phyloP scores from a whole-genome alignment of 345 rosid species.

The Aethionema arabicum region DNA sequence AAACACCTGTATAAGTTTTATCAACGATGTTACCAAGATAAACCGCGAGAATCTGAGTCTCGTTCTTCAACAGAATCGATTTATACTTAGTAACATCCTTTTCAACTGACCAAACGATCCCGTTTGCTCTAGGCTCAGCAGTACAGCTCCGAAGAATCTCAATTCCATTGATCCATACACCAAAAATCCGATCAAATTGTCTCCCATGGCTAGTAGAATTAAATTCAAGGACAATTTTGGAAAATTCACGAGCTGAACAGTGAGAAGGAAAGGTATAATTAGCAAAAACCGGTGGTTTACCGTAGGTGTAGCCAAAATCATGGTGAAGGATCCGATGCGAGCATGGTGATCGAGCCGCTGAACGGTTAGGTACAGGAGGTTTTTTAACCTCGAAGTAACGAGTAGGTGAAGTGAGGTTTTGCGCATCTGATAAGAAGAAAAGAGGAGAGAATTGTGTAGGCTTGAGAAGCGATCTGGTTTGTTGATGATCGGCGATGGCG shows the following conservation, averaged over 20 bases:
- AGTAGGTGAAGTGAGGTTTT: conserved; percentile 44
- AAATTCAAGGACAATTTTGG: conserved; percentile 79
- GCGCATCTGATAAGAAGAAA: conserved; percentile 19
- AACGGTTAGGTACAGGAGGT: conserved; percentile 43
- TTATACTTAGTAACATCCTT: conserved; percentile 84
- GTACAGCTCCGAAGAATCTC: conserved; percentile 97
- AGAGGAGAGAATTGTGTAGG: conserved; percentile 40
- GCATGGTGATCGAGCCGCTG: conserved; percentile 49
- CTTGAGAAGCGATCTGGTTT: conserved; percentile 37
- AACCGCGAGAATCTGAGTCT: conserved; percentile 60
- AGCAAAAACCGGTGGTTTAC: conserved; percentile 64
- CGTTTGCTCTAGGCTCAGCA: conserved; percentile 75
- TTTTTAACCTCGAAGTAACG: conserved; percentile 75
- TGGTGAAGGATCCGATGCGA: conserved; percentile 56
- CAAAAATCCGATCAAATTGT: conserved; percentile 85
- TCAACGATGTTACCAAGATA: conserved; percentile 67
- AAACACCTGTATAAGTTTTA: conserved; percentile 70
- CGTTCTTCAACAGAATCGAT: conserved; percentile 59
- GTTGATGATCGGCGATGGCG: conserved; percentile 42
- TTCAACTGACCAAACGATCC: conserved; percentile 69
- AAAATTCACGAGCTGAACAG: conserved; percentile 50
- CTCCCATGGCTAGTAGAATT: conserved; percentile 73
- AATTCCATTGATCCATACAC: conserved; percentile 81
- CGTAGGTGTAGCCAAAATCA: conserved; percentile 69
- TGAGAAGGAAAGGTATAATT: conserved; percentile 65